A percentile compares a stretch with the other conserved stretches of the same genome.
These are phyloP conservation scores for Berkeleyomyces rouxiae DNA, from an alignment of 2,329 filamentous ascomycete genomes.

Conservation along the genomic window DNA sequence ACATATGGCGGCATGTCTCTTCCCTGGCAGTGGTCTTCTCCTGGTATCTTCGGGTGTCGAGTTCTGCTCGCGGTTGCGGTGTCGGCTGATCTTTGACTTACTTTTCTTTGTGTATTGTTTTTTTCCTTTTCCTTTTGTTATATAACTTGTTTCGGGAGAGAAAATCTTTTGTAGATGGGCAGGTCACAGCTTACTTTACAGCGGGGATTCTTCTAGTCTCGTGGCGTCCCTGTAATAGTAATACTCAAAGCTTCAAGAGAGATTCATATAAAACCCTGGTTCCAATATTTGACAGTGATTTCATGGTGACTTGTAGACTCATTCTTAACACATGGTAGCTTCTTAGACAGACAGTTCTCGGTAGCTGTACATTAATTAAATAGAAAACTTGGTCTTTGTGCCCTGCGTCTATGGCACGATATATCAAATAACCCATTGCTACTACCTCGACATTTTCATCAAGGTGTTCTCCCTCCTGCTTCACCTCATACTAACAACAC, in stretches of 20 bases:
- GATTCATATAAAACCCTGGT: background rate
- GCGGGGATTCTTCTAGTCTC: constrained; percentile 1
- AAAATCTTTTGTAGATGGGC: constrained; percentile 9
- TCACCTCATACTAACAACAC: background rate
- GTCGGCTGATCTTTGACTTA: background rate
- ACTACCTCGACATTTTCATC: no score
- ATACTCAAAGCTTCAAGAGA: constrained; percentile 12
- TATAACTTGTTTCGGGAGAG: constrained; percentile 9
- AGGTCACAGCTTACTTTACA: constrained; percentile 7
- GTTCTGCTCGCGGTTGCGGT: background rate
- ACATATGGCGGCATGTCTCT: background rate
- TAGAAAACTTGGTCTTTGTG: no score
- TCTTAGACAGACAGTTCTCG: no score
- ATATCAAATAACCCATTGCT: no score
- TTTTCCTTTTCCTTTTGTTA: constrained; percentile 4
- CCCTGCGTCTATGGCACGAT: no score
- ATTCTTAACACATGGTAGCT: no score
- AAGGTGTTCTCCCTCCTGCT: background rate
- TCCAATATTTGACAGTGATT: background rate
- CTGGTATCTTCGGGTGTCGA: no score
- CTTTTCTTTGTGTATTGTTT: constrained; percentile 9
- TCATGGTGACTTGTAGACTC: background rate
- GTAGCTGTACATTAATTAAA: no score
- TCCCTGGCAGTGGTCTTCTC: no score
- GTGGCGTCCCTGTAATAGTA: constrained; percentile 13